These are phyloP conservation scores for Neophaeococcomyces mojaviensis DNA, from an alignment of 2,329 filamentous ascomycete genomes.

Conservation along the genomic window DNA sequence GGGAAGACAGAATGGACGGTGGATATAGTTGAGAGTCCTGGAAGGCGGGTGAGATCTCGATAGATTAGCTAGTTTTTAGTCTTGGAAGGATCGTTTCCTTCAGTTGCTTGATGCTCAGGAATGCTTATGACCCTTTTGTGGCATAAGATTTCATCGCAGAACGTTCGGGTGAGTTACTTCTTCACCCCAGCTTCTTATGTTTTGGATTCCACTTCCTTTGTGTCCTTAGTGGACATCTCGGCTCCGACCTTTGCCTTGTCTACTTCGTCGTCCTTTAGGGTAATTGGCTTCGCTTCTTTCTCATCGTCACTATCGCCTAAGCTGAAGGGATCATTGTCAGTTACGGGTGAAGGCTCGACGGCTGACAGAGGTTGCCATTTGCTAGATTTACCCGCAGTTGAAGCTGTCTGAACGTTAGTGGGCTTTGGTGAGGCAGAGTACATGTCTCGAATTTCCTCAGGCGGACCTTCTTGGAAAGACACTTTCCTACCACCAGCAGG, in stretches of 20 bases:
- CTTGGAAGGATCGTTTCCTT: too few relatives aligned
- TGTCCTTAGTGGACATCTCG: slow-evolving; percentile 23
- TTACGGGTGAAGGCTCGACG: slow-evolving; percentile 75
- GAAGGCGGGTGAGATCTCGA: too few relatives aligned
- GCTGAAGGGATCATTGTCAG: slow-evolving; percentile 92
- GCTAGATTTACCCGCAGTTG: slow-evolving; percentile 59
- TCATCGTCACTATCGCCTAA: slow-evolving; percentile 94
- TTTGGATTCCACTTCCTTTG: slow-evolving; percentile 51
- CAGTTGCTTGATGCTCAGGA: too few relatives aligned
- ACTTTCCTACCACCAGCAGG: slow-evolving; percentile 44
- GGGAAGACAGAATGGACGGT: too few relatives aligned
- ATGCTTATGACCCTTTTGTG: too few relatives aligned
- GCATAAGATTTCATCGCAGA: too few relatives aligned
- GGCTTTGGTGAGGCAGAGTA: slow-evolving; percentile 59
- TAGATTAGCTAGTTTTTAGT: too few relatives aligned
- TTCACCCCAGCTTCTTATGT: slow-evolving; percentile 38
- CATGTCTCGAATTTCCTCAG: slow-evolving; percentile 70
- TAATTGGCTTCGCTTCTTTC: slow-evolving; percentile 65
- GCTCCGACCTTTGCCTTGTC: slow-evolving; percentile 41
- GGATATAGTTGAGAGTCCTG: too few relatives aligned
- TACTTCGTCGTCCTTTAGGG: slow-evolving; percentile 46
- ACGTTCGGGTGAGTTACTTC: background rate
- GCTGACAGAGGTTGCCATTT: slow-evolving; percentile 95
- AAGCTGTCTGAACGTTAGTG: slow-evolving; percentile 36
- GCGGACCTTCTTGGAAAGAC: slow-evolving; percentile 54